These are phyloP conservation scores for Knoxia roxburghii DNA, from an alignment of 257 asterid genomes.

Conservation along the genomic window DNA sequence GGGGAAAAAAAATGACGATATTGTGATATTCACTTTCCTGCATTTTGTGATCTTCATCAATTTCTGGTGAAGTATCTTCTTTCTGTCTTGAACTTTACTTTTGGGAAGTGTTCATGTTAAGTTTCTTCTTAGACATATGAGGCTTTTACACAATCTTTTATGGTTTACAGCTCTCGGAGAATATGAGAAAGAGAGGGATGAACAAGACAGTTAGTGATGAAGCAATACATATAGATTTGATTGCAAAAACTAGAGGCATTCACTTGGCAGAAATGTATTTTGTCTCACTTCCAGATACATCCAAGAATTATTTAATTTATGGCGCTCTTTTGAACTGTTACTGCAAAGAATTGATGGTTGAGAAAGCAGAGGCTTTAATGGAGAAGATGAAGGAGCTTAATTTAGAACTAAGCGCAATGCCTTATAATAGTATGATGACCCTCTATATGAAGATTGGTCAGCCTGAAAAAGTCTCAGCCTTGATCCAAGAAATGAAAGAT, in stretches of 20 bases:
- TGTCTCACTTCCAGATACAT: constrained; percentile 58
- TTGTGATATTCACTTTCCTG: background rate
- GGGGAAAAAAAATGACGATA: too few relatives aligned
- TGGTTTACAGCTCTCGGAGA: constrained; percentile 66
- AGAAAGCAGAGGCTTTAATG: constrained; percentile 59
- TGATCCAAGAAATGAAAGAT: constrained; percentile 86
- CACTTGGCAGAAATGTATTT: constrained; percentile 76
- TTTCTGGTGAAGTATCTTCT: background rate
- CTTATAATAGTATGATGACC: constrained; percentile 88
- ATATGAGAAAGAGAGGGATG: constrained; percentile 74
- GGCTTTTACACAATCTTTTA: constrained; percentile 8
- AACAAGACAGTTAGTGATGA: constrained; percentile 84
- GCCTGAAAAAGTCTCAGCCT: constrained; percentile 52
- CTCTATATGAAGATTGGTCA: constrained; percentile 52
- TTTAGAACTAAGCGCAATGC: constrained; percentile 62
- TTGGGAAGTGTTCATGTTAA: background rate
- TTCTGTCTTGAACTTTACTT: background rate
- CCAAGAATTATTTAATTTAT: constrained; percentile 68
- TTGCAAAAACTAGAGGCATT: constrained; percentile 64
- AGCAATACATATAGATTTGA: constrained; percentile 83
- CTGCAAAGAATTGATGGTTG: constrained; percentile 71
- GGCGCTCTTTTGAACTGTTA: constrained; percentile 88
- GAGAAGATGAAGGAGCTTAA: constrained; percentile 88
- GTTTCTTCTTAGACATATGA: background rate
- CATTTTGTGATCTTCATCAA: background rate